Evolutionary conservation across 1,139 yeast species (phyloP), one percentile per base, ranked within the genome.

Genomic region (Yamadazyma aaseri): DNA sequence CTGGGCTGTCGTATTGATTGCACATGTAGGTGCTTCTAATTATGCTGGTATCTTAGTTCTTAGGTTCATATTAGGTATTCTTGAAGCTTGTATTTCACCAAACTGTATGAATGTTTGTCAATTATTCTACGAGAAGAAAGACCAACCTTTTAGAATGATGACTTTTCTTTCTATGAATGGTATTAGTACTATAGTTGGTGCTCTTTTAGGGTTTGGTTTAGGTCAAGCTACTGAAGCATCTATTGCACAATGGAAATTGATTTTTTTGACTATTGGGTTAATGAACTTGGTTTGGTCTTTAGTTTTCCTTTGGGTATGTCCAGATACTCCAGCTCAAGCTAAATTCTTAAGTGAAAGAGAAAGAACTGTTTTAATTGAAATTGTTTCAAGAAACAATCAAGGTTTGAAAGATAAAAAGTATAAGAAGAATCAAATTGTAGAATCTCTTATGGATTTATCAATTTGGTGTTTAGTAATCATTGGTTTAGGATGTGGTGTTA

Each of bases 1-100:
- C 2, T 79, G 85, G 84, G 77, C 80, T 1, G 48, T 67, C 6
- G 58, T 74, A 4, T 54, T 77, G 27, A 60, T 73, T 23, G 71
- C 71, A 15, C 79, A 73, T 45, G 63, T 76, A 17, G 76, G 76
- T 3, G 52, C 54, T 17, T 48, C 26, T 5, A 55, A 57, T 40
- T 76, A 74, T 45, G 76, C 72, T 3, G 70, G 79, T 0, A 57
- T 74, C 26, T 58, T 77, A 53, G 66, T 72, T 11, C 63, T 73
- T 9, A 58, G 84, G 30, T 69, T 73, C 8, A 43, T 77, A 8
- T 49, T 66, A 31, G 73, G 72, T 2, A 36, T 56, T 33, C 50
- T 62, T 32, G 73, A 66, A 43, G 62, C 70, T 2, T 52, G 58
- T 21, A 57, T 66, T 34, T 55, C 60, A 17, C 70, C 70, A 3